These are phyloP conservation scores for Wallacemonas rigidus DNA, from an alignment of 208 protist species.

Conservation along the genomic window DNA sequence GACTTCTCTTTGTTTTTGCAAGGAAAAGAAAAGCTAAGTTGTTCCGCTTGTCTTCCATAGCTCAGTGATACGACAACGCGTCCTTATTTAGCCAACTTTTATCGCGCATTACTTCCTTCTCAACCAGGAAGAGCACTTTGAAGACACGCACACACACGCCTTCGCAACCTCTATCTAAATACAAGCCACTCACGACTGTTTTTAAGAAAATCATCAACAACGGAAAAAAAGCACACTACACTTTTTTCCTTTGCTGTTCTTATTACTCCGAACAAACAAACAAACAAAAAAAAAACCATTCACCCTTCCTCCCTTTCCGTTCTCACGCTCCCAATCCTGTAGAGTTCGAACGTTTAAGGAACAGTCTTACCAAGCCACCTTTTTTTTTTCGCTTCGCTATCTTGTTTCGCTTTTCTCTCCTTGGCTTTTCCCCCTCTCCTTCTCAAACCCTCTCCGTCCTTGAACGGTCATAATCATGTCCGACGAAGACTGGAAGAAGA, in stretches of 20 bases:
- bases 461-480: constrained; percentile 33
- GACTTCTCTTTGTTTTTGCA: constrained; percentile 8
- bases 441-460: neutral
- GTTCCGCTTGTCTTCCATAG: neutral
- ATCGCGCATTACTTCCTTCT: neutral
- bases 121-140: neutral
- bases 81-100: neutral
- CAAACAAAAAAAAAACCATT: constrained; percentile 21
- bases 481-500: constrained; percentile 88
- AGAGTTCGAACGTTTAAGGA: constrained; percentile 2
- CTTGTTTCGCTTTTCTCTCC: constrained; percentile 8
- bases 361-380: constrained; percentile 17
- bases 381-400: neutral
- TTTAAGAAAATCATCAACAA: constrained; percentile 20
- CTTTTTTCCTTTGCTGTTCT: neutral
- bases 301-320: constrained; percentile 2
- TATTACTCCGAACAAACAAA: constrained; percentile 9
- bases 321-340: constrained; percentile 9
- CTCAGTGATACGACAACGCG: neutral
- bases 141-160: constrained; percentile 1
- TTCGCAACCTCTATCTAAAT: neutral
- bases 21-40: constrained; percentile 14
- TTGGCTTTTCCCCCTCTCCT: constrained; percentile 11
- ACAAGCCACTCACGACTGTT: neutral
- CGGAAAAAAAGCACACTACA: constrained; percentile 14